A percentile compares a stretch with the other conserved stretches of the same genome.
Evolutionary conservation across 179 eudicot genomes (phyloP).

Genomic region (Patellifolia procumbens): DNA sequence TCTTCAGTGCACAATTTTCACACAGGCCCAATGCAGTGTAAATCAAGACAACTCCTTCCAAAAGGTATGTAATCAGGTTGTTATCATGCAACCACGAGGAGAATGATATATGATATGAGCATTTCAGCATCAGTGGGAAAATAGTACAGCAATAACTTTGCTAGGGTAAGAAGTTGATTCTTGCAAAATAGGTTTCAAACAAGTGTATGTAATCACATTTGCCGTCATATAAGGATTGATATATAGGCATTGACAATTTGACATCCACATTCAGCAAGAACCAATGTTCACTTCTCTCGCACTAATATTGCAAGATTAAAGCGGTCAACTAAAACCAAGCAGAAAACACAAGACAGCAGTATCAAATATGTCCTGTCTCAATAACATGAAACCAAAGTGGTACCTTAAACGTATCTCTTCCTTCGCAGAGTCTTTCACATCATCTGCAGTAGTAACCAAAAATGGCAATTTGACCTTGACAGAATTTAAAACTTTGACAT

Average conservation of each 20-base stretch:
- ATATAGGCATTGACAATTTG: not conserved
- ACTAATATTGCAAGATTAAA: not conserved
- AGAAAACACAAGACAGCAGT: not conserved
- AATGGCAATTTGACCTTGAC: conserved; percentile 81
- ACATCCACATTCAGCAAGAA: not conserved
- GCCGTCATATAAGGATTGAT: not conserved
- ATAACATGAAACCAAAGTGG: conserved; percentile 1
- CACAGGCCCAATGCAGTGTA: not conserved
- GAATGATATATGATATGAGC: not conserved
- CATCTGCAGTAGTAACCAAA: conserved; percentile 82
- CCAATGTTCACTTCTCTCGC: not conserved
- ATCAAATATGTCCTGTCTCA: conserved; percentile 1
- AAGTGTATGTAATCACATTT: not conserved
- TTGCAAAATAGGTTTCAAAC: not conserved
- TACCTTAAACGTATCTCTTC: conserved; percentile 95
- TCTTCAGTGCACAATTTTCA: not conserved
- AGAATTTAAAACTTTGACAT: conserved; percentile 73
- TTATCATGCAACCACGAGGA: not conserved
- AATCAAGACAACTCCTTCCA: not conserved
- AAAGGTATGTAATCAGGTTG: not conserved
- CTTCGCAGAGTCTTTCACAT: conserved; percentile 69
- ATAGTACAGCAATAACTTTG: not conserved
- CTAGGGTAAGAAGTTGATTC: not conserved
- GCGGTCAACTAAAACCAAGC: not conserved
- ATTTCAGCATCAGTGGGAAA: not conserved